phyloP scores from a whole-genome alignment of 2,329 filamentous ascomycete species.

The Phyllosticta paracitricarpa region DNA sequence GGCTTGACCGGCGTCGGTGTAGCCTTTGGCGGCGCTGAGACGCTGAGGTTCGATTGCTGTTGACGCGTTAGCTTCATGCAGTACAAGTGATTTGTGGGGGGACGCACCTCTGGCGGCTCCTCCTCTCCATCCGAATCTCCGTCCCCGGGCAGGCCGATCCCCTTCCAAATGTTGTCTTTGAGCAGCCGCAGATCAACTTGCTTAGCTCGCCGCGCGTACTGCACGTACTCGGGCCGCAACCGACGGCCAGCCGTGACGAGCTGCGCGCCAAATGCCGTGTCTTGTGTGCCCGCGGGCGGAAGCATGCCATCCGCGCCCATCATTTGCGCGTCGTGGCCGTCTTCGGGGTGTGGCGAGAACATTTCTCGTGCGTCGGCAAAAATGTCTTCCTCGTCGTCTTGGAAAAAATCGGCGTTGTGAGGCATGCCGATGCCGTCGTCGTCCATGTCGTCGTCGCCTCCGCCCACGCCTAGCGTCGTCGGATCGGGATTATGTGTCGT shows the following conservation, averaged over 20 bases:
- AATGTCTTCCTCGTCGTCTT: conserved; percentile 60
- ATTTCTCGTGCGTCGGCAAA: conserved; percentile 75
- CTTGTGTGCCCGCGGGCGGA: conserved; percentile 26
- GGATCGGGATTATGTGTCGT: neutral
- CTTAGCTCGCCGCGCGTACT: conserved; percentile 56
- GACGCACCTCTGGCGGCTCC: conserved; percentile 26
- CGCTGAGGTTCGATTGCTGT: neutral
- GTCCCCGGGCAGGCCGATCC: conserved; percentile 35
- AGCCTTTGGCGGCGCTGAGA: conserved; percentile 18
- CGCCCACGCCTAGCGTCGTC: neutral
- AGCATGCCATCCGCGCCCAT: neutral
- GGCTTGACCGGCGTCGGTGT: neutral
- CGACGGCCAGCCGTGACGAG: conserved; percentile 52
- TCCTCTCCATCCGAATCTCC: conserved; percentile 16
- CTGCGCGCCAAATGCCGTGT: conserved; percentile 51
- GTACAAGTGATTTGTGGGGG: neutral
- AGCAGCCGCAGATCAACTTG: conserved; percentile 55
- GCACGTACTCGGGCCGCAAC: conserved; percentile 53
- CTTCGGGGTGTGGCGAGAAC: conserved; percentile 34
- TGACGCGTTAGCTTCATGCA: neutral
- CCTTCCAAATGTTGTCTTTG: conserved; percentile 57
- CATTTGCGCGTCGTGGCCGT: conserved; percentile 7
- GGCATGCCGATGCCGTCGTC: conserved; percentile 14
- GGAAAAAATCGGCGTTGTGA: conserved; percentile 86
- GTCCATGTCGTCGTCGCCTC: conserved; percentile 41